Base-by-base conservation (phyloP, 176 grass and related monocot genomes). In the Bothriochloa decipiens region DNA sequence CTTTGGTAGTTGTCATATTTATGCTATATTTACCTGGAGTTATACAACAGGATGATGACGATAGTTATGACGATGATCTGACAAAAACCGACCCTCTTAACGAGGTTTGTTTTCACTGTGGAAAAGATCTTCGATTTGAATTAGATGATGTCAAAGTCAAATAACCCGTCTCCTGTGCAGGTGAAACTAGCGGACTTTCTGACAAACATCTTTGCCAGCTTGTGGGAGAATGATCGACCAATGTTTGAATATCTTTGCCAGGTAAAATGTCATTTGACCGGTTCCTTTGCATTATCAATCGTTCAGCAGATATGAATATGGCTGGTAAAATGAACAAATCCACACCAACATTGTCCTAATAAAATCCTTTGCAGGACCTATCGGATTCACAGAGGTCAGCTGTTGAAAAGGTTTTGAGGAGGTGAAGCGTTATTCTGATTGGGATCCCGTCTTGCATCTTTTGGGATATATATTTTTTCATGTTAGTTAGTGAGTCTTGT, bases 171-270 rank as follows among this genome's bases (percentile, higher is more conserved):
- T 77, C 8, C 53, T 17, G 84, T 35, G 61, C 93, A 98, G 96
- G 91, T 98, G 75, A 98, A 94, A 75, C 32, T 95, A 55, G 16
- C 22, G 20, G 96, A 98, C 23, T 98, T 90, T 62, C 87, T 98
- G 43, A 86, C 65, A 15, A 89, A 84, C 75, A 87, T 88, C 70
- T 93, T 95, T 85, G 49, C 77, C 57, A 90, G 82, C 72, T 47
- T 98, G 47, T 90, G 82, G 72, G 87, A 75, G 39, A 90, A 66
- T 29, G 89, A 98, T 74, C 72, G 78, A 17, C 69, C 86, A 35
- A 83, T 95, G 74, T 95, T 95, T 71, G 89, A 92, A 71, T 92
- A 89, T 84, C 81, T 98, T 84, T 90, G 86, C 70, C 96, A 95
- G 96, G 96, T 98, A 85, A 67, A 62, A 63, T 49, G 29, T 61